Evolutionary conservation across 1,139 yeast species (phyloP).

Genomic region (Diutina ranongensis): DNA sequence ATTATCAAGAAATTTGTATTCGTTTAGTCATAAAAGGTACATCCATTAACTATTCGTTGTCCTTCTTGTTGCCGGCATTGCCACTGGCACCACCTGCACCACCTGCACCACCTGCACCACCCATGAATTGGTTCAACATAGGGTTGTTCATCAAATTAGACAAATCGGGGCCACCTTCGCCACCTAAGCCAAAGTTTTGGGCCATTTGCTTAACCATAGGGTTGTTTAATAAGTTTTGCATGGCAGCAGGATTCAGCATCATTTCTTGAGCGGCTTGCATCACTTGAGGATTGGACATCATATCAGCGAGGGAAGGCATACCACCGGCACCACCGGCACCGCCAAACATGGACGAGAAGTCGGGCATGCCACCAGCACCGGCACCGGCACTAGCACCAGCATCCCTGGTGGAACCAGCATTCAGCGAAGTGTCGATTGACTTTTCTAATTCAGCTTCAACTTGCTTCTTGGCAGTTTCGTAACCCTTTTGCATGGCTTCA

Average conservation of each 20-base stretch:
- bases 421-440: slow-evolving; percentile 19
- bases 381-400: slow-evolving; percentile 33
- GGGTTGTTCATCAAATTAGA: slow-evolving; percentile 74
- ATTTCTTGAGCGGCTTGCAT: slow-evolving; percentile 89
- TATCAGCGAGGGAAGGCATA: slow-evolving; percentile 39
- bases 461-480: slow-evolving; percentile 82
- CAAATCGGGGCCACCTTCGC: slow-evolving; percentile 35
- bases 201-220: slow-evolving; percentile 78
- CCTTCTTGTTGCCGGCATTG: not conserved
- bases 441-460: slow-evolving; percentile 62
- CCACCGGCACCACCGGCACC: slow-evolving; percentile 45
- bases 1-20: no score
- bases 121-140: slow-evolving; percentile 26
- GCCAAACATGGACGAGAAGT: slow-evolving; percentile 51
- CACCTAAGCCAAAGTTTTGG: slow-evolving; percentile 38
- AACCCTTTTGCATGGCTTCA: slow-evolving; percentile 88
- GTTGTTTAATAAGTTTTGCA: slow-evolving; percentile 67
- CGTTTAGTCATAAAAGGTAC: no score
- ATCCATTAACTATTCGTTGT: not conserved
- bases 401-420: slow-evolving; percentile 14
- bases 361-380: slow-evolving; percentile 67
- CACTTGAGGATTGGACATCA: slow-evolving; percentile 82
- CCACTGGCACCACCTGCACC: slow-evolving; percentile 2
- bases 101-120: slow-evolving; percentile 8
- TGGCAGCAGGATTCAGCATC: slow-evolving; percentile 83